Evolutionary conservation across 371 early-diverging fungal genomes (phyloP).

Genomic region (Zychaea mexicana): DNA sequence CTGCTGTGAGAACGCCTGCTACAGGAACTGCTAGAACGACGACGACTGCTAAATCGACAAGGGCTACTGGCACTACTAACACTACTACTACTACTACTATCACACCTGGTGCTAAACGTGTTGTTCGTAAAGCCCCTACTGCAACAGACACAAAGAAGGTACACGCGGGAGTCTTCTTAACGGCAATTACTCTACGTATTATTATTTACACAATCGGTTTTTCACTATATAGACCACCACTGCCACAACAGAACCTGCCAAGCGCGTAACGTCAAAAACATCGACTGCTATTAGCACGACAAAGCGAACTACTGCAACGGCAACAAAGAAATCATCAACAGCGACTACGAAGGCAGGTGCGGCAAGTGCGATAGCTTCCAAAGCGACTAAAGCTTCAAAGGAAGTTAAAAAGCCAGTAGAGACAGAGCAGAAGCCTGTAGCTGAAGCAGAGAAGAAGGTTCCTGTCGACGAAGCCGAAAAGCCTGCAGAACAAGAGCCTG

Average conservation of each 20-base stretch:
- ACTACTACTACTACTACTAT: constrained; percentile 2
- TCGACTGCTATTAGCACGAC: not conserved
- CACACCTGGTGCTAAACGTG: constrained; percentile 6
- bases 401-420: not conserved
- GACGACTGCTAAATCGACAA: constrained; percentile 1
- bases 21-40: not conserved
- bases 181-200: not conserved
- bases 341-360: not conserved
- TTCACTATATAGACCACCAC: not conserved
- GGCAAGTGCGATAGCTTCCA: too few species aligned
- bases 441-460: too few species aligned
- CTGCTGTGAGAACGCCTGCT: constrained; percentile 1
- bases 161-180: not conserved
- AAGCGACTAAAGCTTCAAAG: not conserved
- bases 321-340: not conserved
- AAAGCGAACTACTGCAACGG: not conserved
- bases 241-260: not conserved
- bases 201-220: not conserved
- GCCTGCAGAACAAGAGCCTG: too few species aligned
- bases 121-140: constrained; percentile 15
- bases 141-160: not conserved
- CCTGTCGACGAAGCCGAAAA: too few species aligned
- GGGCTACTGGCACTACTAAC: constrained; percentile 1
- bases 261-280: not conserved
- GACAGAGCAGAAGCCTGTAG: too few species aligned